phyloP scores from a whole-genome alignment of 768 basidiomycete species.

The Termitomyces sp. region DNA sequence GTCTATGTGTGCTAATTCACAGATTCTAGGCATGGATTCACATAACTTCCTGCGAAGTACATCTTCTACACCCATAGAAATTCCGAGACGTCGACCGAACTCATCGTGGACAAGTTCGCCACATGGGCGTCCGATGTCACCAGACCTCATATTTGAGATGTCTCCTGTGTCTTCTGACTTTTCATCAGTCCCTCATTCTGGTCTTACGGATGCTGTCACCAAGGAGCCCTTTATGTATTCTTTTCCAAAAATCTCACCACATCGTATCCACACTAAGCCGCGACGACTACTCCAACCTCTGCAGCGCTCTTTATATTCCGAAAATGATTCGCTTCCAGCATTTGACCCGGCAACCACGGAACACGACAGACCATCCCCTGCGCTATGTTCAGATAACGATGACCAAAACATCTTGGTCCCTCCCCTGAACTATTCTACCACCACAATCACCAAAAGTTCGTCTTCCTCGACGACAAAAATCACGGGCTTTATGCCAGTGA shows the following conservation, averaged over 20 bases:
- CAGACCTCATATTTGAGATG: constrained; percentile 54
- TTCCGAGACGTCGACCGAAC: constrained; percentile 31
- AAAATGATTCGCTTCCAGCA: background rate
- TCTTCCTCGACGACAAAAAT: constrained; percentile 27
- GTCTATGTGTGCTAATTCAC: background rate
- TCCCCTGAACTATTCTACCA: constrained; percentile 4
- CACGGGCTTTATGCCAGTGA: constrained; percentile 31
- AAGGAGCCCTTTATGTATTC: constrained; percentile 37
- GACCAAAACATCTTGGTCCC: constrained; percentile 2
- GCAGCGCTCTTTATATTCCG: constrained; percentile 2
- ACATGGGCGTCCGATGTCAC: constrained; percentile 28
- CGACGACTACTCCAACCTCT: constrained; percentile 8
- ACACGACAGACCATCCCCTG: background rate
- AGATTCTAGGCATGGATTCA: constrained; percentile 11
- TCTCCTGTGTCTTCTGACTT: constrained; percentile 36
- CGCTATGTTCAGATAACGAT: constrained; percentile 1
- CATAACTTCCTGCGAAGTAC: constrained; percentile 13
- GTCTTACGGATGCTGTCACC: constrained; percentile 17
- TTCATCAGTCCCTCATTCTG: constrained; percentile 15
- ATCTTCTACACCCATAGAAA: constrained; percentile 42
- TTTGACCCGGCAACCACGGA: constrained; percentile 4
- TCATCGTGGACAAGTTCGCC: constrained; percentile 22
- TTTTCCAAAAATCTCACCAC: constrained; percentile 28
- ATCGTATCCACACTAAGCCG: constrained; percentile 7
- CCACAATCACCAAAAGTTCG: constrained; percentile 7